Base-by-base conservation (phyloP, 352 stramenopile genomes). In the Hyaloperonospora arabidopsidis region DNA sequence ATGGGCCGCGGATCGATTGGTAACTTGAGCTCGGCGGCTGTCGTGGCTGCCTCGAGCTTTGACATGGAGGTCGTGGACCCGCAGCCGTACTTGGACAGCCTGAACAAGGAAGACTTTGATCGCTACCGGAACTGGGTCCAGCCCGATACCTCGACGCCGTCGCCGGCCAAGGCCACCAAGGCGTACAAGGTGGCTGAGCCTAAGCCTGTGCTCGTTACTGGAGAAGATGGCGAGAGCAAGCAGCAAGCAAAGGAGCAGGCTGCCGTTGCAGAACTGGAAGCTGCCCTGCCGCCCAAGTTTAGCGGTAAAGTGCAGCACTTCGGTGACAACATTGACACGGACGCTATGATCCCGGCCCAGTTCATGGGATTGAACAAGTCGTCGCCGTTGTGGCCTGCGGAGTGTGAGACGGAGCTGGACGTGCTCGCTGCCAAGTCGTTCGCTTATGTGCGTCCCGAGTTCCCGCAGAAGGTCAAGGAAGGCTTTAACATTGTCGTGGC, bases 321-420 rank as follows among this genome's bases (percentile, higher is more conserved):
- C 62, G 81, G 79, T n/a, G 84, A 93, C 71, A 93, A 93, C 59
- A 91, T 93, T 25, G 82, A 93, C 65, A 93, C 84, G 48, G 84
- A 93, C 52, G 84, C 81, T 15, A 90, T 93, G 59, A 59, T 93
- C 19, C 79, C 84, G 0, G 83, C 76, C 21, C 77, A 93, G 58
- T 91, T 74, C 49, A 40, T 93, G 60, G 79, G 79, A 1, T 61
- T 92, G 0, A 89, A 87, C 65, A 87, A 87, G 50, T 70, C 76
- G 32, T 90, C 79, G 43, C 79, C 82, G 6, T 62, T 92, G 60
- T 92, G 82, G 82, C 79, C 79, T 7, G 56, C 71, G 14, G 78
- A 89, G 49, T 92, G 81, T 45, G 75, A 86, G 65, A 88, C 75
- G 2, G 81, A 91, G 58, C 66, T 87, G 46, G 79, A 91, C 25